phyloP scores from a whole-genome alignment of 345 rosid genomes.

The Cardamine resedifolia region DNA sequence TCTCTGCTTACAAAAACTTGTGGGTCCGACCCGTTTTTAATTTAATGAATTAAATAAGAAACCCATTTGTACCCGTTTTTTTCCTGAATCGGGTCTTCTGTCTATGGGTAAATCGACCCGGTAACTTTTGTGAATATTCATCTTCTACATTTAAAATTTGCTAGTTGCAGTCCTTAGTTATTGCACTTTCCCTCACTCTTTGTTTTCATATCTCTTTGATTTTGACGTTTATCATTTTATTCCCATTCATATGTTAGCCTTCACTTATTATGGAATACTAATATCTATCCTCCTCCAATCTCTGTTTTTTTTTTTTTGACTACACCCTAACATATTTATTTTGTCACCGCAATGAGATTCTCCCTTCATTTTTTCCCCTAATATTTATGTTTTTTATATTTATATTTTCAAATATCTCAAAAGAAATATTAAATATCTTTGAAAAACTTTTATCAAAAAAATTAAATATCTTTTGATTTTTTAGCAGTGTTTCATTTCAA shows the following conservation, averaged over 20 bases:
- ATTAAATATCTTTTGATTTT: neutral
- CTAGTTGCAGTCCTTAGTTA: conserved; percentile 21
- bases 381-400: neutral
- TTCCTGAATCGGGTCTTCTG: conserved; percentile 24
- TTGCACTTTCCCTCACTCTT: conserved; percentile 21
- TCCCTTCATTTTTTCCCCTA: neutral
- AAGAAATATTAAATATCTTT: too few relatives aligned
- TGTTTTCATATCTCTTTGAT: conserved; percentile 29
- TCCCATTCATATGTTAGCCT: neutral
- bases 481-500: neutral
- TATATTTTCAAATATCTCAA: neutral
- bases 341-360: neutral
- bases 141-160: neutral
- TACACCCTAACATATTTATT: neutral
- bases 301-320: neutral
- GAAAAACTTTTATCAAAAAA: too few relatives aligned
- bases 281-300: neutral
- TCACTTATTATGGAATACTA: neutral
- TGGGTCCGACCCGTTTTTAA: conserved; percentile 34
- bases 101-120: conserved; percentile 6
- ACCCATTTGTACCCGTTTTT: conserved; percentile 28
- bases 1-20: neutral
- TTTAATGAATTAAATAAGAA: neutral
- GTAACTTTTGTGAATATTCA: neutral
- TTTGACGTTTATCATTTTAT: neutral